Base-by-base conservation (phyloP, 176 grass and related monocot genomes). In the Oryza meridionalis region DNA sequence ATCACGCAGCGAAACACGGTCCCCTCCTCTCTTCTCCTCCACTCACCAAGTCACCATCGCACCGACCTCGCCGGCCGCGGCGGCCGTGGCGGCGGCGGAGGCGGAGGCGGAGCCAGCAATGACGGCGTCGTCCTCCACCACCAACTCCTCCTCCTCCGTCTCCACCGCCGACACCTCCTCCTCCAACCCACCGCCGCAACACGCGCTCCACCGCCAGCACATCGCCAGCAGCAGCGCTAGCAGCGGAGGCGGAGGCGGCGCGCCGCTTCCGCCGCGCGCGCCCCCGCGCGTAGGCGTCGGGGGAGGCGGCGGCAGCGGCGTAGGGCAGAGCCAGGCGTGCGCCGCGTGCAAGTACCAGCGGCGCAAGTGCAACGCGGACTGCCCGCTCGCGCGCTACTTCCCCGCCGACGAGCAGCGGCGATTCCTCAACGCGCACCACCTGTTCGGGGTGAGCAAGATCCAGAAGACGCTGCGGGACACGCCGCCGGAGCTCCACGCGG, bases 341-440 rank as follows among this genome's bases (percentile, higher is more conserved):
- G 93, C 93, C 12, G 82, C 88, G 55, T 94, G 93, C 88, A 92
- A 86, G 59, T 90, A 90, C 82, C 93, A 92, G 67, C 74, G 93
- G 47, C 85, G 90, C 70, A 90, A 78, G 88, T 94, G 93, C 82
- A 92, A 50, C 38, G 43, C 61, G 10, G 76, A 90, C 85, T 94
- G 90, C 85, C 72, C 32, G 11, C 88, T 94, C 8, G 90, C 93
- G 0, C 82, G 55, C 1, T 92, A 90, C 90, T 94, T 94, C 82
- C 93, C 93, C 21, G 90, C 82, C 47, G 85, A 90, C 75, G 70
- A 94, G 85, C 90, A 90, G 85, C 67, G 76, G 15, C 75, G 64
- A 40, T 94, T 94, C 82, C 72, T 90, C 42, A 81, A 88, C 51
- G 90, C 88, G 24, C 90, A 90, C 76, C 79, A 76, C 31, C 83